Conservation (phyloP, 2,329 filamentous ascomycete genomes). For the Ophiostoma pallidulum region DNA sequence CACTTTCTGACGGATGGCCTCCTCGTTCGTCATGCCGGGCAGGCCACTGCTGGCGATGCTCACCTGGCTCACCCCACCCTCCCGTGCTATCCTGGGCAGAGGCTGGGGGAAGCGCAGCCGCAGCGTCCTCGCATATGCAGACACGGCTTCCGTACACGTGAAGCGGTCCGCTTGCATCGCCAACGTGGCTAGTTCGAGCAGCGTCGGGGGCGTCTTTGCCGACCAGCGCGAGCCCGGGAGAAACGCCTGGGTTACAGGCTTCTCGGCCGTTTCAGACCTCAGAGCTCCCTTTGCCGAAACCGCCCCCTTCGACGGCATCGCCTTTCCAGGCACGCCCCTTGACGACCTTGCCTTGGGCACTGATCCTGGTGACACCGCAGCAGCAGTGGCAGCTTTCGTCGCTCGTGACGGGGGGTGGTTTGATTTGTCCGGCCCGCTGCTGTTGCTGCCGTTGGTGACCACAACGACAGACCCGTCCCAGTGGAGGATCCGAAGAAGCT, state of each 20-base stretch:
- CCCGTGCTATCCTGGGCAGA: neutral
- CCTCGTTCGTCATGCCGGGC: slow-evolving; percentile 36
- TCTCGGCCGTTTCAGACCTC: neutral
- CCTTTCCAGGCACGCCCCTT: neutral
- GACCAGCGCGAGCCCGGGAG: slow-evolving; percentile 8
- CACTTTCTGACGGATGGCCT: slow-evolving; percentile 59
- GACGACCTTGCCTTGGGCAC: too few relatives aligned
- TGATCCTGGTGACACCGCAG: too few relatives aligned
- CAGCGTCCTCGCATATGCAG: slow-evolving; percentile 41
- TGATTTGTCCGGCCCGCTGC: neutral
- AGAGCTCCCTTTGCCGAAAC: neutral
- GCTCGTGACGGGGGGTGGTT: neutral
- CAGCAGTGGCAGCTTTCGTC: neutral
- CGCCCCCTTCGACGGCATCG: neutral
- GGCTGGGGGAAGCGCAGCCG: slow-evolving; percentile 41
- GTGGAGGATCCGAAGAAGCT: slow-evolving; percentile 60
- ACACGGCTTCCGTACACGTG: slow-evolving; percentile 50
- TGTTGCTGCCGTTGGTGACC: neutral
- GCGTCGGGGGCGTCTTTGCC: slow-evolving; percentile 36
- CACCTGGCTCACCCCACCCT: slow-evolving; percentile 17
- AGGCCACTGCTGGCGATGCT: slow-evolving; percentile 18
- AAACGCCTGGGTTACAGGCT: neutral
- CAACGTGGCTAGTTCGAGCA: slow-evolving; percentile 56
- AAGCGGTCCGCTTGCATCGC: slow-evolving; percentile 66
- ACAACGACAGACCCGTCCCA: slow-evolving; percentile 29